Evolutionary conservation across 192 early-diverging fungal species (phyloP).

Genomic region (Allomyces macrogynus): DNA sequence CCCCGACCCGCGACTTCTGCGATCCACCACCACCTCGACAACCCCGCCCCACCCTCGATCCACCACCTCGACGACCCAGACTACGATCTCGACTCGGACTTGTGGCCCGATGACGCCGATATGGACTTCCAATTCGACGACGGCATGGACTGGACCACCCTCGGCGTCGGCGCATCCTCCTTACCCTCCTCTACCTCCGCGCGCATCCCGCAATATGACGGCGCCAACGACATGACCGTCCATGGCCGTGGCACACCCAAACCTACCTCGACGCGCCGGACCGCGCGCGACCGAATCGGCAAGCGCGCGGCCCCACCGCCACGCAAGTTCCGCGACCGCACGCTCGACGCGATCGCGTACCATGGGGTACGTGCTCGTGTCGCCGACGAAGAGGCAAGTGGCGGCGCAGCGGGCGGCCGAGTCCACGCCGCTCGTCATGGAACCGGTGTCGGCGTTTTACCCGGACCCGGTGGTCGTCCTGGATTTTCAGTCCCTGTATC

Average conservation of each 20-base stretch:
- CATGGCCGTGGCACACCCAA: too few species aligned
- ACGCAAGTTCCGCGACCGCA: too few species aligned
- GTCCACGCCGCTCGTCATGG: constrained; percentile 73
- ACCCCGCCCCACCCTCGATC: too few species aligned
- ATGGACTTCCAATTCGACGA: neutral
- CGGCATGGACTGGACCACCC: neutral
- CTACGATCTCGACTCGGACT: neutral
- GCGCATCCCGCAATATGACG: neutral
- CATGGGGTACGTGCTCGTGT: constrained; percentile 55
- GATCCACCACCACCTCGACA: too few species aligned
- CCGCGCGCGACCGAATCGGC: constrained; percentile 43
- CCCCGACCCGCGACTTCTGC: too few species aligned
- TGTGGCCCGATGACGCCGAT: neutral
- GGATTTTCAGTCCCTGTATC: constrained; percentile 88
- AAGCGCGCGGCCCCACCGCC: constrained; percentile 19
- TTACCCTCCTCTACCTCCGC: neutral
- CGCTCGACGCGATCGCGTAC: constrained; percentile 18
- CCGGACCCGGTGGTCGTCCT: constrained; percentile 65
- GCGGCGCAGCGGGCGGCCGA: constrained; percentile 52
- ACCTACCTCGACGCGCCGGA: constrained; percentile 35
- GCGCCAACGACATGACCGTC: neutral
- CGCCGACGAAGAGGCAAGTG: constrained; percentile 57
- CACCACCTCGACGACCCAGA: neutral
- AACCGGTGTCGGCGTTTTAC: constrained; percentile 67
- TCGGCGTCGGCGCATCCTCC: neutral